phyloP scores from a whole-genome alignment of 306 rosid genomes.

The Coriaria nepalensis region DNA sequence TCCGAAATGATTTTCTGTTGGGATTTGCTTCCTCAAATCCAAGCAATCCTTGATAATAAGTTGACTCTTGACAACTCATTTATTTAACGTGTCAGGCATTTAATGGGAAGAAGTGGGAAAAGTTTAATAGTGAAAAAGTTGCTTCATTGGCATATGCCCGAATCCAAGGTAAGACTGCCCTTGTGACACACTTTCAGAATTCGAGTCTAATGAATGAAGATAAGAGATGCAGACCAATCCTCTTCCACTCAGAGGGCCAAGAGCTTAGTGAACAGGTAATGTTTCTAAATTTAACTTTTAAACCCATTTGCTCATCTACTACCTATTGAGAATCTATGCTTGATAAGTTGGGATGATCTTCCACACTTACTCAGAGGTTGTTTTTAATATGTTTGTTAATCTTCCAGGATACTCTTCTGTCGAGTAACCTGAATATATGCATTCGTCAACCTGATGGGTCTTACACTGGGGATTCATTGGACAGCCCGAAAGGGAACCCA shows the following conservation, averaged over 20 bases:
- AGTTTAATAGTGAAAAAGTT: conserved; percentile 84
- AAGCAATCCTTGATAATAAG: too few relatives aligned
- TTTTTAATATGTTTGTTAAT: conserved; percentile 11
- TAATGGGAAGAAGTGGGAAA: conserved; percentile 92
- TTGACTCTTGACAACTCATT: not conserved
- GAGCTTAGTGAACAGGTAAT: conserved; percentile 60
- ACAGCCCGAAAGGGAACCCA: conserved; percentile 62
- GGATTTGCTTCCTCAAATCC: too few relatives aligned
- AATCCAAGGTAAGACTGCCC: conserved; percentile 87
- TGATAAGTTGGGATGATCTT: too few relatives aligned
- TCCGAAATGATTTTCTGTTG: too few relatives aligned
- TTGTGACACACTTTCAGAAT: conserved; percentile 87
- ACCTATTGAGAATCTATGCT: too few relatives aligned
- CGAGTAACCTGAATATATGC: conserved; percentile 79
- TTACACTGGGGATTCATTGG: conserved; percentile 55
- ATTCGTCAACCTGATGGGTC: conserved; percentile 91
- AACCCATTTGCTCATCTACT: not conserved
- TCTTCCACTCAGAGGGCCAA: conserved; percentile 82
- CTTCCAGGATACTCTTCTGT: conserved; percentile 55
- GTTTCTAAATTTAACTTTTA: conserved; percentile 5
- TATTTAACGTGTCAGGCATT: conserved; percentile 42
- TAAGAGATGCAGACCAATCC: conserved; percentile 85
- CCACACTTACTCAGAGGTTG: conserved; percentile 2
- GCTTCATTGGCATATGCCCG: conserved; percentile 89
- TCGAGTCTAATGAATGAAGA: conserved; percentile 93